These are phyloP conservation scores for Neofusicoccum ribis DNA, from an alignment of 2,329 filamentous ascomycete species.

Conservation along the genomic window DNA sequence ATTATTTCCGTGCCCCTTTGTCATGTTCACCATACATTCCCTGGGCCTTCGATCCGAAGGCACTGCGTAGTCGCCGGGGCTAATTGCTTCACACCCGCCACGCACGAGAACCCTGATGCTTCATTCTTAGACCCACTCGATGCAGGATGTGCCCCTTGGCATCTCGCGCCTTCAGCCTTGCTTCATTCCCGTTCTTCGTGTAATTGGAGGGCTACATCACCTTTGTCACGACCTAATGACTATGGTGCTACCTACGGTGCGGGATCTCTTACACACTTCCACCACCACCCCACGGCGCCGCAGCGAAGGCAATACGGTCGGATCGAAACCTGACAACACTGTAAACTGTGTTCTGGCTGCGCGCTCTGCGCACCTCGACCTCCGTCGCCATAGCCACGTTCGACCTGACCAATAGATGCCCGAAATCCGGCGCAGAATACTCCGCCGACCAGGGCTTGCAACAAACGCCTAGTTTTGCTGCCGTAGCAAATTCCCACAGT, in stretches of 20 bases:
- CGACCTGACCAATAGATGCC: neutral
- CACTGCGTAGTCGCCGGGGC: neutral
- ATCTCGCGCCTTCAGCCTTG: neutral
- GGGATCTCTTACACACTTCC: neutral
- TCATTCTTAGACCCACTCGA: neutral
- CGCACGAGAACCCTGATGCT: neutral
- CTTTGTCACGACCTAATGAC: neutral
- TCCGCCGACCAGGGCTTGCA: neutral
- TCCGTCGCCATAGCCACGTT: neutral
- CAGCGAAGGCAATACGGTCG: neutral
- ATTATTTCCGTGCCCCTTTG: neutral
- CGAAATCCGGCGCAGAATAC: neutral
- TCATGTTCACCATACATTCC: neutral
- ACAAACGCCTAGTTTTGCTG: neutral
- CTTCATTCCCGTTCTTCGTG: neutral
- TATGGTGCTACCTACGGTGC: neutral
- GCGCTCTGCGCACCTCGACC: neutral
- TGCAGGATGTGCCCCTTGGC: neutral
- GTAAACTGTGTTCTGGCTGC: neutral
- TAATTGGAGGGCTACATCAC: neutral
- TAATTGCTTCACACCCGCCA: neutral
- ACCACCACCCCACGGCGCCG: neutral
- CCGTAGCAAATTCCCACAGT: neutral
- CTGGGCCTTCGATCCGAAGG: conserved; percentile 12
- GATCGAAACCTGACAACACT: neutral